phyloP scores from a whole-genome alignment of 2,329 filamentous ascomycete species.

The Penicillium sp. region DNA sequence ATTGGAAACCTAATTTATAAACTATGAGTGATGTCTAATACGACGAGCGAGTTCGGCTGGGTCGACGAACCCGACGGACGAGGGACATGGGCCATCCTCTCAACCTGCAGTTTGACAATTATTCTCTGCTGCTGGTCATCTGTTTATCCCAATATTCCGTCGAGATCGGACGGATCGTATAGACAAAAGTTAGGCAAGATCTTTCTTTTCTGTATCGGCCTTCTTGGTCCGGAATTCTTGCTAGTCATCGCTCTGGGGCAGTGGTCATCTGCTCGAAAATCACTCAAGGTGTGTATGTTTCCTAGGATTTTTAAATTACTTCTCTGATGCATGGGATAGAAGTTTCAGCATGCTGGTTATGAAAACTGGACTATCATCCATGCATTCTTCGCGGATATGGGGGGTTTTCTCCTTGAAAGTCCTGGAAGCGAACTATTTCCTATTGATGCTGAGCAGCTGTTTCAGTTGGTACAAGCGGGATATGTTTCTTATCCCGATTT shows the following conservation, averaged over 20 bases:
- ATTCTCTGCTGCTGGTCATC: constrained; percentile 11
- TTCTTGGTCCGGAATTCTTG: constrained; percentile 8
- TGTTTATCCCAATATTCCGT: constrained; percentile 12
- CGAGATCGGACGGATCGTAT: neutral
- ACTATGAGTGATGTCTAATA: neutral
- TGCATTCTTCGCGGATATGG: constrained; percentile 12
- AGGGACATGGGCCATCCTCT: constrained; percentile 11
- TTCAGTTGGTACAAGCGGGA: neutral
- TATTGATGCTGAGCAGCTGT: constrained; percentile 8
- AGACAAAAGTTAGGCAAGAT: neutral
- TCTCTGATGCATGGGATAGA: neutral
- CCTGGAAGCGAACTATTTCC: constrained; percentile 6
- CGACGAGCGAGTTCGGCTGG: neutral
- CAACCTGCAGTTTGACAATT: constrained; percentile 10
- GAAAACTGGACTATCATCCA: constrained; percentile 5
- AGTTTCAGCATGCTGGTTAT: constrained; percentile 1
- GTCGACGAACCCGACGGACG: constrained; percentile 8
- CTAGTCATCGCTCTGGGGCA: constrained; percentile 6
- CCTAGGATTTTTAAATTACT: neutral
- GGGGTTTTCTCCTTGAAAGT: constrained; percentile 5
- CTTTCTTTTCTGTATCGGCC: neutral
- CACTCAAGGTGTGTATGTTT: constrained; percentile 2
- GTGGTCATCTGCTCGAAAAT: constrained; percentile 11
- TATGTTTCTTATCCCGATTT: constrained; percentile 6
- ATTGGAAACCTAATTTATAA: neutral